Evolutionary conservation across 1,284 basidiomycete species (phyloP).

Genomic region (Cryptococcus wingfieldii): DNA sequence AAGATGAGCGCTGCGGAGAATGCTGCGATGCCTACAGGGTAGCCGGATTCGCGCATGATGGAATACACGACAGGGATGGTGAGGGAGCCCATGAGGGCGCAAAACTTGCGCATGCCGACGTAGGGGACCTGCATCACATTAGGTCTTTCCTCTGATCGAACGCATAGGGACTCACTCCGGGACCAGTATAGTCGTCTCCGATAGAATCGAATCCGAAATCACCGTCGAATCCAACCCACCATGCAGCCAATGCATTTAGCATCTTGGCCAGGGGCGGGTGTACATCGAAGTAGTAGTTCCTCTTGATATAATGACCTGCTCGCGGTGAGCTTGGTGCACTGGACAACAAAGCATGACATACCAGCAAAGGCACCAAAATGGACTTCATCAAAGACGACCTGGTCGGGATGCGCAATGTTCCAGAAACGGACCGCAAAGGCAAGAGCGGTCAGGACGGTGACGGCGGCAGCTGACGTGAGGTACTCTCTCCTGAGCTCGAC

Average conservation of each 20-base stretch:
- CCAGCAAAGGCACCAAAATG: conserved; percentile 79
- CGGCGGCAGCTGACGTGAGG: conserved; percentile 32
- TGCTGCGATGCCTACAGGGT: conserved; percentile 79
- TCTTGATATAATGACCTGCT: conserved; percentile 75
- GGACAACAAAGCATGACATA: too few relatives aligned
- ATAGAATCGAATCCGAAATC: conserved; percentile 91
- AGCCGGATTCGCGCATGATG: conserved; percentile 97
- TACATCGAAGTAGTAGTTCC: conserved; percentile 98
- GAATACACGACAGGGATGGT: conserved; percentile 88
- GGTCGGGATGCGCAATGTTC: conserved; percentile 87
- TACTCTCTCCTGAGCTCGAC: conserved; percentile 1
- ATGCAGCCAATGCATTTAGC: conserved; percentile 85
- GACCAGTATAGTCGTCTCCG: conserved; percentile 72
- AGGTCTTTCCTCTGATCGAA: background rate
- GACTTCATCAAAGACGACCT: conserved; percentile 96
- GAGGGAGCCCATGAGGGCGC: conserved; percentile 82
- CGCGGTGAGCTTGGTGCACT: too few relatives aligned
- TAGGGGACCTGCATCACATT: conserved; percentile 68
- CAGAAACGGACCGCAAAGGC: conserved; percentile 83
- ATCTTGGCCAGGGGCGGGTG: conserved; percentile 95
- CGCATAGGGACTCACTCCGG: conserved; percentile 22
- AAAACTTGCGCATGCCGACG: conserved; percentile 84
- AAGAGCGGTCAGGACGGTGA: conserved; percentile 58
- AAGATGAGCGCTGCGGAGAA: conserved; percentile 81
- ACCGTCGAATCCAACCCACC: conserved; percentile 95